These are phyloP conservation scores for Tetrahymena thermophila DNA, from an alignment of 73 alveolate genomes.

Conservation along the genomic window DNA sequence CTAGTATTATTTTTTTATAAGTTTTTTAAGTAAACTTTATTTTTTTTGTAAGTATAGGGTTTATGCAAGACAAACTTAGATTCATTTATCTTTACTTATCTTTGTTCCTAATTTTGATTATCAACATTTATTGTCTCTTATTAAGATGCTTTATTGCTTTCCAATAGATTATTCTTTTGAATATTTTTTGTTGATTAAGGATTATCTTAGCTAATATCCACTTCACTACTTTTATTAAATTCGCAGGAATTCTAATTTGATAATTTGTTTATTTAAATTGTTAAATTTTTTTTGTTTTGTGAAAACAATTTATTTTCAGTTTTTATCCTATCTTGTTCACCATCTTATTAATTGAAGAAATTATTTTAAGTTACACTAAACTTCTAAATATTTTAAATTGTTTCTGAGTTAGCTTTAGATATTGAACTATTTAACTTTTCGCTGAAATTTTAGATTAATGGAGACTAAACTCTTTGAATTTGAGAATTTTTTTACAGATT, in stretches of 20 bases:
- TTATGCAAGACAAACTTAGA: not conserved
- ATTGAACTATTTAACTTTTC: not conserved
- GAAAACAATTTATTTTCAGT: not conserved
- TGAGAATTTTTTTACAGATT: not conserved
- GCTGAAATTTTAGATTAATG: not conserved
- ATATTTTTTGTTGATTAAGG: too few relatives aligned
- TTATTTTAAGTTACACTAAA: not conserved
- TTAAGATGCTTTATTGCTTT: not conserved
- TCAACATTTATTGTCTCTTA: not conserved
- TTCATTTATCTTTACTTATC: not conserved
- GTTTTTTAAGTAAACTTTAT: not conserved
- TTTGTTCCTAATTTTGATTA: not conserved
- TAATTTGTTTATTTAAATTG: not conserved
- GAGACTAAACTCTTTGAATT: not conserved
- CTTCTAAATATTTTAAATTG: not conserved
- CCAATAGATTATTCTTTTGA: not conserved
- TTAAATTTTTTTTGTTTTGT: not conserved
- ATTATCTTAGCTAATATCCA: not conserved
- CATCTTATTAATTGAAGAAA: not conserved
- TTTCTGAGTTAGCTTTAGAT: too few relatives aligned
- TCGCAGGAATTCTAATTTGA: not conserved
- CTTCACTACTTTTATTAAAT: too few relatives aligned
- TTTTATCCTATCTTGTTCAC: not conserved
- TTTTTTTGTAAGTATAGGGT: not conserved
- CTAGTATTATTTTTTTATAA: not conserved